A percentile compares a stretch with the other conserved stretches of the same genome.
phyloP scores from a whole-genome alignment of 2,329 filamentous ascomycete species.

The Aspergillus tubingensis region DNA sequence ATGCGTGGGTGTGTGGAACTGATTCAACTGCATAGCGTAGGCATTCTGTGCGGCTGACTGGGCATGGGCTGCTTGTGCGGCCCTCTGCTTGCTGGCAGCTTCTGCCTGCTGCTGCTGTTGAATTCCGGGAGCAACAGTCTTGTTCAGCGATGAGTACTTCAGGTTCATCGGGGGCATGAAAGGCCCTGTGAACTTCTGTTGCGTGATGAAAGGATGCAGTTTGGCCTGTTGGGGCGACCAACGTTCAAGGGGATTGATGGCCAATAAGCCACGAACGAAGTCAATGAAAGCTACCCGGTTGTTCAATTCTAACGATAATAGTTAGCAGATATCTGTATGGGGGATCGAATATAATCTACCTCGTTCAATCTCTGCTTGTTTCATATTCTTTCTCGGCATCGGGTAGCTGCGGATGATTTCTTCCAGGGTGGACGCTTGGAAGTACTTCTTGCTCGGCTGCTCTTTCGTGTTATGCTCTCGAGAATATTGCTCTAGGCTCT shows the following conservation, averaged over 20 bases:
- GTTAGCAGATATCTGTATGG: slow-evolving; percentile 20
- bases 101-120: slow-evolving; percentile 96
- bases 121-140: slow-evolving; percentile 88
- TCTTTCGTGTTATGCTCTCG: slow-evolving; percentile 95
- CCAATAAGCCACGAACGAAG: slow-evolving; percentile 89
- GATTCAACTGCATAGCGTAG: slow-evolving; percentile 65
- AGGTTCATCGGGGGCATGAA: slow-evolving; percentile 98
- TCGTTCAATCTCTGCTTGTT: slow-evolving; percentile 91
- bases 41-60: slow-evolving; percentile 68
- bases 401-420: slow-evolving; percentile 98
- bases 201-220: slow-evolving; percentile 96
- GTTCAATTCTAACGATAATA: slow-evolving; percentile 76
- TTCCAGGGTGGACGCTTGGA: slow-evolving; percentile 87
- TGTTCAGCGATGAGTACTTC: slow-evolving; percentile 79
- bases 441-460: slow-evolving; percentile 99
- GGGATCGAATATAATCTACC: slow-evolving; percentile 55
- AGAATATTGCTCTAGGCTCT: slow-evolving; percentile 97
- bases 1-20: slow-evolving; percentile 53
- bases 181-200: slow-evolving; percentile 93
- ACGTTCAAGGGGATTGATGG: slow-evolving; percentile 91
- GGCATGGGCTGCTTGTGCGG: slow-evolving; percentile 65
- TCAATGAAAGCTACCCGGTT: slow-evolving; percentile 97
- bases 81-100: slow-evolving; percentile 87
- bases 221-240: slow-evolving; percentile 99
- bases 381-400: slow-evolving; percentile 99